A percentile compares a stretch with the other conserved stretches of the same genome.
These are phyloP conservation scores for Lentinus polychrous DNA, from an alignment of 1,284 basidiomycete genomes.

Conservation along the genomic window DNA sequence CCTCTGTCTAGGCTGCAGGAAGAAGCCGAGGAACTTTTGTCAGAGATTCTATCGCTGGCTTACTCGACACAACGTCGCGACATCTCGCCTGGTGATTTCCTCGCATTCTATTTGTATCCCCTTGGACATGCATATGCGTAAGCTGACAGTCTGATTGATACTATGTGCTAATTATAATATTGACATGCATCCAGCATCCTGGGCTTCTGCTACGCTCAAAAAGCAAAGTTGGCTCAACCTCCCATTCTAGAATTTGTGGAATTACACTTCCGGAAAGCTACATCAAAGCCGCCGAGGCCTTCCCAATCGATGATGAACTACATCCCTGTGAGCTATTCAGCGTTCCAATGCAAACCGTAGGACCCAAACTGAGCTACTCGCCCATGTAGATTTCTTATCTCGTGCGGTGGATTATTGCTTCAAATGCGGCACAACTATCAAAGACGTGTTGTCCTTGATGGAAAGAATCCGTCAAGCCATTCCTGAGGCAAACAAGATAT, in stretches of 20 bases:
- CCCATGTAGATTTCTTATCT: conserved; percentile 5
- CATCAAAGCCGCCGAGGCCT: background rate
- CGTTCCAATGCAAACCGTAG: background rate
- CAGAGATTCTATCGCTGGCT: background rate
- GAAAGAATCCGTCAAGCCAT: conserved; percentile 8
- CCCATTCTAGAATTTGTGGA: background rate
- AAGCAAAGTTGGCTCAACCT: conserved; percentile 7
- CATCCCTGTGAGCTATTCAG: conserved; percentile 1
- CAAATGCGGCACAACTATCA: conserved; percentile 3
- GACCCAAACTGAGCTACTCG: background rate
- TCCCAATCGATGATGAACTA: background rate
- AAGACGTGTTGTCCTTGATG: conserved; percentile 6
- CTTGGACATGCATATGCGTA: conserved; percentile 32
- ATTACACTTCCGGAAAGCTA: background rate
- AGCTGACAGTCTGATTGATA: conserved; percentile 8
- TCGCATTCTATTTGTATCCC: conserved; percentile 32
- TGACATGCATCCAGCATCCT: conserved; percentile 25
- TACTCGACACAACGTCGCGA: background rate
- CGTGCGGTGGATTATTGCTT: background rate
- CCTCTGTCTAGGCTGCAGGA: background rate
- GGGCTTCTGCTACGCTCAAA: conserved; percentile 28
- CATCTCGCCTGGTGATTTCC: conserved; percentile 21
- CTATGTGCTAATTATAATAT: background rate
- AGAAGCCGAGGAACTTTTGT: background rate
- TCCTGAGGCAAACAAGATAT: conserved; percentile 16